Evolutionary conservation across 495 filamentous ascomycete species (phyloP).

Genomic region (Penicillium riverlandense): DNA sequence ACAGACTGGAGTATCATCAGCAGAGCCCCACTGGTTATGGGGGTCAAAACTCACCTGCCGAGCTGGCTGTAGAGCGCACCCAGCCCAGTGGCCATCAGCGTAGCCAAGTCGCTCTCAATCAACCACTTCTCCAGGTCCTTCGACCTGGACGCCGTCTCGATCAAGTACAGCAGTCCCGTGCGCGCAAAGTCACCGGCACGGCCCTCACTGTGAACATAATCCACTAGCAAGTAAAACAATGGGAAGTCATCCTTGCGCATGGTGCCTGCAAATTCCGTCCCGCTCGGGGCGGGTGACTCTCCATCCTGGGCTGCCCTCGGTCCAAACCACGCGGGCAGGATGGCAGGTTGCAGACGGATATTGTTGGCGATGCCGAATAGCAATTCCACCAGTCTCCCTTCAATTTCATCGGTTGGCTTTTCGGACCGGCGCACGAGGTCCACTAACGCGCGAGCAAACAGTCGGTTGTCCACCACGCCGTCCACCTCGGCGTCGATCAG

Average conservation of each 20-base stretch:
- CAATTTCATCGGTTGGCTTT: conserved; percentile 64
- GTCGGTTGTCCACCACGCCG: conserved; percentile 75
- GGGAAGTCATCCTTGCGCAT: conserved; percentile 93
- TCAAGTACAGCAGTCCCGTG: conserved; percentile 90
- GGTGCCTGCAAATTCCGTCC: conserved; percentile 66
- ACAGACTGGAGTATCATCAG: conserved; percentile 16
- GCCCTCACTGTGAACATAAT: conserved; percentile 92
- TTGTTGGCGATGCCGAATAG: conserved; percentile 93
- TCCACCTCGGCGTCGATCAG: conserved; percentile 95
- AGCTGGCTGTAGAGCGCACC: conserved; percentile 96
- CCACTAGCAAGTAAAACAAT: conserved; percentile 87
- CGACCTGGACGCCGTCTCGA: conserved; percentile 83
- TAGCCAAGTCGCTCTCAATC: conserved; percentile 92
- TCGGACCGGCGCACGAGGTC: conserved; percentile 55
- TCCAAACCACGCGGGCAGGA: conserved; percentile 82
- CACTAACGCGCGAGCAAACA: conserved; percentile 78
- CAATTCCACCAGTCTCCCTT: conserved; percentile 80
- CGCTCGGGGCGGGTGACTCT: conserved; percentile 39
- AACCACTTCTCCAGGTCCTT: conserved; percentile 86
- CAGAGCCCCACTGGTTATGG: no score
- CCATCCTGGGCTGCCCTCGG: conserved; percentile 32
- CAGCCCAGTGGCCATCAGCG: conserved; percentile 91
- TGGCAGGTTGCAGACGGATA: conserved; percentile 78
- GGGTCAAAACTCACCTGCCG: conserved; percentile 50
- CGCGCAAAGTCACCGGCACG: conserved; percentile 94